Percentiles rank a stretch among this genome's conserved stretches.
Evolutionary conservation across 345 rosid species (phyloP).

Genomic region (Leavenworthia alabamica): DNA sequence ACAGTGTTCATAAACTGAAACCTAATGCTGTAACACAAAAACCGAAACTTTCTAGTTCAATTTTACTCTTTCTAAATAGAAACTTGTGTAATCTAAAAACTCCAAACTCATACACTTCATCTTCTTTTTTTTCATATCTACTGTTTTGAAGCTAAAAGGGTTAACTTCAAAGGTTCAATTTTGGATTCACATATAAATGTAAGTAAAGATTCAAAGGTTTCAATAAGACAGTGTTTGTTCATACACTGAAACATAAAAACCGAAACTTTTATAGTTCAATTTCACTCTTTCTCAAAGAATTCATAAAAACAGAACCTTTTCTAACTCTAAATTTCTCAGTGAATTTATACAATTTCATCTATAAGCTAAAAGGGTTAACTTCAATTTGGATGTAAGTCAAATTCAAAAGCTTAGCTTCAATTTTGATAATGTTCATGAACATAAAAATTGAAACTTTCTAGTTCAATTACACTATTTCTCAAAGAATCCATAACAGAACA

Average conservation of each 20-base stretch:
- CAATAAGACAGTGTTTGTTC: too few species aligned
- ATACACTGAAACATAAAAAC: too few species aligned
- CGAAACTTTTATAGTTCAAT: background rate
- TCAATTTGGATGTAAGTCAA: slow-evolving; percentile 58
- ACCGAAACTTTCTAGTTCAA: background rate
- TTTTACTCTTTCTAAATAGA: background rate
- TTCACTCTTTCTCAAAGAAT: background rate
- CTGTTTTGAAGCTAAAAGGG: background rate
- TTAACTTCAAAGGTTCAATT: background rate
- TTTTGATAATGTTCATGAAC: slow-evolving; percentile 11
- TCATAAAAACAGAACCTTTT: background rate
- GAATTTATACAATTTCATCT: too few species aligned
- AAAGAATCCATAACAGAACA: background rate
- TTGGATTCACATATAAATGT: slow-evolving; percentile 45
- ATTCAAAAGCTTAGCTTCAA: slow-evolving; percentile 67
- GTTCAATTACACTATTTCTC: background rate
- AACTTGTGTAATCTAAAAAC: background rate
- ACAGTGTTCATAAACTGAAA: slow-evolving; percentile 20
- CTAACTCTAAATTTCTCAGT: too few species aligned
- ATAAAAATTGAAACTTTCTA: background rate
- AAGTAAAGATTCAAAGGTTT: slow-evolving; percentile 27
- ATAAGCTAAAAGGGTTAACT: background rate
- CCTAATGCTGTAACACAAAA: slow-evolving; percentile 44
- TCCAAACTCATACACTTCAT: background rate
- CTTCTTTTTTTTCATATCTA: too few species aligned